Evolutionary conservation across 2,329 filamentous ascomycete genomes (phyloP), one percentile per base, ranked within the genome.

Genomic region (Alternaria rosae): DNA sequence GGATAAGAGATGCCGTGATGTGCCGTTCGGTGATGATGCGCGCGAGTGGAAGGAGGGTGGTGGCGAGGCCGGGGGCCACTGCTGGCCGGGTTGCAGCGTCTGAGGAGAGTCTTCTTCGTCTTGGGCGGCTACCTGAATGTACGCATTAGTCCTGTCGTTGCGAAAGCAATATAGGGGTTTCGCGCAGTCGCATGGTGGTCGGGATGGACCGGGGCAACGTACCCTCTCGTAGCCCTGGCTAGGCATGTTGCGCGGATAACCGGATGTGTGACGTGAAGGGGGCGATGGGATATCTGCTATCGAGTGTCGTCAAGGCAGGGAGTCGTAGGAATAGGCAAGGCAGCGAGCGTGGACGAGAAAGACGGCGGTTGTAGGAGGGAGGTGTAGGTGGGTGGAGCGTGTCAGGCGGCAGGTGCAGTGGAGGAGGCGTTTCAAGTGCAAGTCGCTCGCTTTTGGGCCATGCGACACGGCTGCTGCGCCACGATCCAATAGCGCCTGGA

Each of bases 41-140:
- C 92, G 88, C 48, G 94, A 97, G 78, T 89, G 92, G 80, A 97
- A 98, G 2, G 94, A 97, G 3, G 94, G 94, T 38, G 84, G 84
- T 68, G 84, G 84, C 63, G 83, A 85, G 65, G 78, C 76, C 25
- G 83, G 84, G 23, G 79, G 72, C 65, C 78, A 76, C 51, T 75
- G 75, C 54, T 71, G 71, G n/a, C 58, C 26, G 15, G 67, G 62
- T 17, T 70, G 73, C 9, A 73, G 53, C 23, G 70, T 62, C 43
- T 60, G 65, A 69, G 67, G 73, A 44, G 76, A 73, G 64, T 82
- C 78, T 58, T 82, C 76, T 50, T 83, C 81, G 70, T 83, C 80
- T 68, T 82, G 74, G 61, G 71, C 78, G 66, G 79, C 78, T 71
- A 84, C 77, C 79, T 82, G 75, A 51, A 59, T 35, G 41, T 44